Evolutionary conservation across 768 basidiomycete genomes (phyloP), one percentile per base, ranked within the genome.

Genomic region (Phylloporus sp.): DNA sequence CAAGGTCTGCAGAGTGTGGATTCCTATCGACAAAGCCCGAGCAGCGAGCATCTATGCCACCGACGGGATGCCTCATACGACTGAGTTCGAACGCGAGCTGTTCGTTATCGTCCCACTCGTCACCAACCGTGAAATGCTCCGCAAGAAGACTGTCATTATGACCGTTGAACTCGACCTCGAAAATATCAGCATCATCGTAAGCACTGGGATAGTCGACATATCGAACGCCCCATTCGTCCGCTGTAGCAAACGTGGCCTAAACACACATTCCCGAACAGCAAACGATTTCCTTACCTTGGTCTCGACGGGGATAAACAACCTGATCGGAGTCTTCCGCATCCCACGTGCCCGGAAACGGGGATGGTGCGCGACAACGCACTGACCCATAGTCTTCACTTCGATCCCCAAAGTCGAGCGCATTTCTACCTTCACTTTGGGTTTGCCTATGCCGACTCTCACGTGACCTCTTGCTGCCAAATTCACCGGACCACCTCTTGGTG

Each of bases 361-460:
- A 61, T 7, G 64, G 69, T 55, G 36, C 66, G 60, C 55, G 71
- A 65, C 56, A 58, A 23, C 39, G 57, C n/a, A 62, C 68, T 18
- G 54, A 39, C 49, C 62, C 68, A 36, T n/a, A 34, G 24, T 34
- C 52, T 11, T 58, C 45, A 27, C 13, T 52, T 32, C 63, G 60
- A 29, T 62, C 51, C 16, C 59, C 66, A 16, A 73, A 67, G 48
- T 76, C 72, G 22, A 72, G 65, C 13, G 72, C 66, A 31, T 76
- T 66, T 45, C 74, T 70, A 24, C 72, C 70, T 64, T 81, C 76
- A 35, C 73, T 69, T 55, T 69, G 65, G 10, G 74, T 71, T 31
- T 70, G 75, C 16, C 81, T 73, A 53, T 85, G 72, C 70, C 76
- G 77, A 58, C 75, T 80, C 5, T 31, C 38, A 6, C 52, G 23